Evolutionary conservation across 257 asterid genomes (phyloP), one percentile per base, ranked within the genome.

Genomic region (Plantago elongata): DNA sequence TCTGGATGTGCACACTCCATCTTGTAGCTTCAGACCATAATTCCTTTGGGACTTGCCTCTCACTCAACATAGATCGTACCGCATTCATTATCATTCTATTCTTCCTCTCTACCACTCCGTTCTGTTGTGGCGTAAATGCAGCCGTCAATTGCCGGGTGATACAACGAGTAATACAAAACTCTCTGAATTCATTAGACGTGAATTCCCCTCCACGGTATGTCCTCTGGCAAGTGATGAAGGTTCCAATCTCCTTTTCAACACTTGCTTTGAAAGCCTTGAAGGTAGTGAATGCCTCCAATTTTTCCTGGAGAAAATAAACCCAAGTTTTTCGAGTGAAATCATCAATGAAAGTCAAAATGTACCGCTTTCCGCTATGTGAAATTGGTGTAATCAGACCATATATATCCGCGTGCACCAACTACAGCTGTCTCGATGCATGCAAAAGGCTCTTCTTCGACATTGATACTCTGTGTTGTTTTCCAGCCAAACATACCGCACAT

Each of bases 261-360:
- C n/a, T n/a, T n/a, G n/a, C n/a, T n/a, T n/a, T n/a, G n/a, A n/a
- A 57, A 57, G n/a, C 12, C 29, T 45, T 65, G 16, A 65, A 65
- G 7, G 42, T 49, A 3, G 11, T 9, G 13, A 51, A 65, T 0
- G 70, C 37, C 9, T 67, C 60, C 14, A 37, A 51, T n/a, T 15
- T 51, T 51, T 10, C 11, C 34, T 9, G 4, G 7, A 51, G 11
- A 9, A 51, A 51, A 16, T 16, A 51, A 51, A 8, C 37, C 57
- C 34, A 51, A 7, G 34, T 17, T 51, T 51, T 51, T 13, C 34
- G 30, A 51, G 57, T 51, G 75, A 42, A 47, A 72, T 46, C 68
- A 71, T 55, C 54, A 68, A 69, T 68, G 11, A 45, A n/a, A 17
- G 62, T 56, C 54, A 70, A 1, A 15, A 48, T 60, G n/a, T 37